phyloP scores from a whole-genome alignment of 257 asterid species.

The Cinchona pubescens region DNA sequence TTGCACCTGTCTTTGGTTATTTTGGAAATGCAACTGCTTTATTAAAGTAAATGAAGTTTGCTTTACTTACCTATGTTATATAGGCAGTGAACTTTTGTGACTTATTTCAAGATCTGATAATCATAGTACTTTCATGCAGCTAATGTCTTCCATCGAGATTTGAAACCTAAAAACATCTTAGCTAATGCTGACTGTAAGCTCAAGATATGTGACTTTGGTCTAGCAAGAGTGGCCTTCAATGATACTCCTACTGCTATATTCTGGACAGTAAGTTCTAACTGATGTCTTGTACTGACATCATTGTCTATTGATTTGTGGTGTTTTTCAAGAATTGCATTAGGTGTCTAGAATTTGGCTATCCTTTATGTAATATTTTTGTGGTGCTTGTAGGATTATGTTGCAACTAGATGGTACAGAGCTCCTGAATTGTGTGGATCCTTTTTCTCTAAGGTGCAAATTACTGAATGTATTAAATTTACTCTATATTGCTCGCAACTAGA shows the following conservation, averaged over 20 bases:
- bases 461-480: background rate
- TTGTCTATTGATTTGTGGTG: background rate
- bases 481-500: background rate
- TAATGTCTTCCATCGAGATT: conserved; percentile 81
- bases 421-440: conserved; percentile 97
- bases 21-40: background rate
- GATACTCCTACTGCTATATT: conserved; percentile 89
- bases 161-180: conserved; percentile 79
- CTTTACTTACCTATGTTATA: background rate
- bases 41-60: background rate
- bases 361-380: background rate
- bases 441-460: conserved; percentile 78
- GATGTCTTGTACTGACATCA: background rate
- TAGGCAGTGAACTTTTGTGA: background rate
- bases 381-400: conserved; percentile 75
- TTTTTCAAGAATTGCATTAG: background rate
- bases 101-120: conserved; percentile 14
- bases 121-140: conserved; percentile 44
- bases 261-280: conserved; percentile 70
- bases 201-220: conserved; percentile 86
- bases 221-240: conserved; percentile 89
- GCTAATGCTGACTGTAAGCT: conserved; percentile 93
- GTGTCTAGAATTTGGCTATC: background rate
- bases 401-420: conserved; percentile 97
- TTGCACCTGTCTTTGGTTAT: background rate